These are phyloP conservation scores for Melampsora larici-populina DNA, from an alignment of 1,284 basidiomycete species.

Conservation along the genomic window DNA sequence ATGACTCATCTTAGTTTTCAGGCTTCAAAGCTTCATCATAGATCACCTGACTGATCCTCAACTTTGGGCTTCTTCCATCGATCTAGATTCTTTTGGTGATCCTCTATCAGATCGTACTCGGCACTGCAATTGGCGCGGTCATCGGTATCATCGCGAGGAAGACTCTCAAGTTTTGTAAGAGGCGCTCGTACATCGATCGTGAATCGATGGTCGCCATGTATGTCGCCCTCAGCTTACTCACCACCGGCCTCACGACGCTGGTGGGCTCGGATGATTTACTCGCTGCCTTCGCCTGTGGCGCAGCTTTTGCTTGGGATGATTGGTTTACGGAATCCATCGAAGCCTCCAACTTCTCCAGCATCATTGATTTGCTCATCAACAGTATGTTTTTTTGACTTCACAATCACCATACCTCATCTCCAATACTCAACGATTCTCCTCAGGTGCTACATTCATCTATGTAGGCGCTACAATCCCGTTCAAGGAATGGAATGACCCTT, in stretches of 20 bases:
- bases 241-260: conserved; percentile 76
- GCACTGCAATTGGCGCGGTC: conserved; percentile 71
- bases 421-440: not conserved
- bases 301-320: conserved; percentile 91
- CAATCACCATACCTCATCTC: conserved; percentile 46
- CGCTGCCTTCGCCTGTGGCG: conserved; percentile 89
- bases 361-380: conserved; percentile 73
- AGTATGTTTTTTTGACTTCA: conserved; percentile 3
- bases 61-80: conserved; percentile 3
- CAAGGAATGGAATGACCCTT: conserved; percentile 65
- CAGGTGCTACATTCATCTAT: conserved; percentile 38
- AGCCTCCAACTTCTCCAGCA: conserved; percentile 89
- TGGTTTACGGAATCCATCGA: conserved; percentile 90
- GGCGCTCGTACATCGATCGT: conserved; percentile 83
- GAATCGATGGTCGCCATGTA: conserved; percentile 91
- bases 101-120: conserved; percentile 76
- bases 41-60: conserved; percentile 63
- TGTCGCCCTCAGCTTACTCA: conserved; percentile 69
- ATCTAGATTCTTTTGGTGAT: conserved; percentile 52
- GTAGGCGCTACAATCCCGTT: conserved; percentile 82
- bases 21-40: not conserved
- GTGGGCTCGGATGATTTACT: conserved; percentile 91
- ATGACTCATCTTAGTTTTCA: conserved; percentile 21
- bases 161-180: conserved; percentile 91
- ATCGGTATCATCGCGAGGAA: conserved; percentile 82